Evolutionary conservation across 257 asterid genomes (phyloP).

Genomic region (Capsicum rhomboideum): DNA sequence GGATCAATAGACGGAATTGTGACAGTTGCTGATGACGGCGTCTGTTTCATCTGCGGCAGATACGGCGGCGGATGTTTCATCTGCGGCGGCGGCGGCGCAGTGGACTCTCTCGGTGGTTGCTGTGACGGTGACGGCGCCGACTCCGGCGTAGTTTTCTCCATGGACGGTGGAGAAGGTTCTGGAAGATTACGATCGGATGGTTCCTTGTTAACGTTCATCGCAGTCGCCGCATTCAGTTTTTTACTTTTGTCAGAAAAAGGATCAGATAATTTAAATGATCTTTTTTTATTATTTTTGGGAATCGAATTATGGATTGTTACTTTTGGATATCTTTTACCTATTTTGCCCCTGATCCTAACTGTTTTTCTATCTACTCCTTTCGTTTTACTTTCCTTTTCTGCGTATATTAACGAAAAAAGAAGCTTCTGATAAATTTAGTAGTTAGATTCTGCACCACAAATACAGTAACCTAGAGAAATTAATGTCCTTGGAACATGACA

Average conservation of each 20-base stretch:
- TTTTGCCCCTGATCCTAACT: slow-evolving; percentile 1
- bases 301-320: not conserved
- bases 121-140: slow-evolving; percentile 8
- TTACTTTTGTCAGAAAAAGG: not conserved
- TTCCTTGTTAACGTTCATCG: slow-evolving; percentile 6
- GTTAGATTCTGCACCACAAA: not conserved
- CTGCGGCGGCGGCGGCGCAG: not conserved
- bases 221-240: slow-evolving; percentile 10
- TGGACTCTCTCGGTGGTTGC: not conserved
- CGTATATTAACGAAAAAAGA: not conserved
- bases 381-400: not conserved
- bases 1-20: slow-evolving; percentile 32
- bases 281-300: not conserved
- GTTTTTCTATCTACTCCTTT: not conserved
- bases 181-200: not conserved
- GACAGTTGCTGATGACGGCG: not conserved
- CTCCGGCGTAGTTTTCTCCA: not conserved
- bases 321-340: not conserved
- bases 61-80: slow-evolving; percentile 2
- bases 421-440: not conserved
- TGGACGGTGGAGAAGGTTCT: not conserved
- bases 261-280: not conserved
- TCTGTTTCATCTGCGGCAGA: not conserved
- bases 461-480: not conserved
- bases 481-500: not conserved